Conservation (phyloP, 2,329 filamentous ascomycete genomes). For the Cyclaneusma minus region DNA sequence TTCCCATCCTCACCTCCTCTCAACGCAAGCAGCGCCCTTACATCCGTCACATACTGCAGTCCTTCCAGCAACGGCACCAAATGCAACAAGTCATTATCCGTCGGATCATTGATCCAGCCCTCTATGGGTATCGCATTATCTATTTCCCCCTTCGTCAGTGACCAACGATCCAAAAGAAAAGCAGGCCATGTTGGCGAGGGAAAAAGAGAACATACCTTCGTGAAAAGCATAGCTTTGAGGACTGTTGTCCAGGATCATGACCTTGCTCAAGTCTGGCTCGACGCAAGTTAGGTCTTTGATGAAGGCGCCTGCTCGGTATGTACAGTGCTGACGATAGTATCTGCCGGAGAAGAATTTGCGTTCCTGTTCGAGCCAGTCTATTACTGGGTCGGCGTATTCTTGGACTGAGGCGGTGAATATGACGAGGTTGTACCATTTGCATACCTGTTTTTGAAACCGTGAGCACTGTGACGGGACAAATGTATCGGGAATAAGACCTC, state of each 20-base stretch:
- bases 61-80: slow-evolving; percentile 86
- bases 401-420: slow-evolving; percentile 96
- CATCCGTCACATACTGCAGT: slow-evolving; percentile 91
- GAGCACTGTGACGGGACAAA: slow-evolving; percentile 10
- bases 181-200: slow-evolving; percentile 1
- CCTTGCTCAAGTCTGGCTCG: slow-evolving; percentile 90
- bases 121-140: slow-evolving; percentile 99
- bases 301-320: slow-evolving; percentile 85
- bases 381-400: slow-evolving; percentile 96
- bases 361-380: slow-evolving; percentile 95
- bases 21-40: slow-evolving; percentile 76
- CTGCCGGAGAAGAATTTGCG: slow-evolving; percentile 88
- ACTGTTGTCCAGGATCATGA: slow-evolving; percentile 98
- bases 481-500: slow-evolving; percentile 15
- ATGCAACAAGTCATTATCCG: slow-evolving; percentile 87
- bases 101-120: slow-evolving; percentile 98
- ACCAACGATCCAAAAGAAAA: neutral
- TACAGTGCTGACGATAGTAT: slow-evolving; percentile 96
- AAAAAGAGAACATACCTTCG: slow-evolving; percentile 50
- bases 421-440: slow-evolving; percentile 96
- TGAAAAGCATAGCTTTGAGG: slow-evolving; percentile 98
- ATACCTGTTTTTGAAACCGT: slow-evolving; percentile 37
- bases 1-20: slow-evolving; percentile 70
- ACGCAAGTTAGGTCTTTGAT: slow-evolving; percentile 96
- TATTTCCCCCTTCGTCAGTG: slow-evolving; percentile 22